Percentiles rank a stretch among this genome's conserved stretches.
Conservation (phyloP, 2,329 filamentous ascomycete species). For the Aspergillus nomiae region DNA sequence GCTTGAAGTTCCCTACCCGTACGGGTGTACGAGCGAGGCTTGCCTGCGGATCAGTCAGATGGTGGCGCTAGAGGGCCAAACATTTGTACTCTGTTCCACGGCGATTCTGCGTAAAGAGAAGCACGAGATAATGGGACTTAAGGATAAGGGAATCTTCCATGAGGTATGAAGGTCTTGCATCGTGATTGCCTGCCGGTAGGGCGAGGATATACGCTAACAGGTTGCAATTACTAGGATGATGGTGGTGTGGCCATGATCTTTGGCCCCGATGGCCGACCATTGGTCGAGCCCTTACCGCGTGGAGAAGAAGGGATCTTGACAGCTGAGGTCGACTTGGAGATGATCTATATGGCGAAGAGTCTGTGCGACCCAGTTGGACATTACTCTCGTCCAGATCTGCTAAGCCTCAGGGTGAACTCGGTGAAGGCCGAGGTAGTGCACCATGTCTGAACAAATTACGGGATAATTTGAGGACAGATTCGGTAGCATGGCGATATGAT, state of each 20-base stretch:
- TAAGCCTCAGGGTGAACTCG: constrained; percentile 19
- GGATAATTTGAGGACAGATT: too few relatives aligned
- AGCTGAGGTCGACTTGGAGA: constrained; percentile 52
- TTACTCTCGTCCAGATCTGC: constrained; percentile 26
- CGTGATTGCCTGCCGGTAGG: constrained; percentile 39
- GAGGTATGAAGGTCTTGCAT: background rate
- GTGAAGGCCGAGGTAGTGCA: background rate
- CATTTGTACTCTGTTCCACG: constrained; percentile 38
- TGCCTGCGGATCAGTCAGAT: constrained; percentile 33
- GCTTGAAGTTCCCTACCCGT: background rate
- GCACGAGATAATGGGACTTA: constrained; percentile 22
- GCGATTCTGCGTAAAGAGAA: too few relatives aligned
- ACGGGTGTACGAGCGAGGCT: constrained; percentile 6
- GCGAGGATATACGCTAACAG: constrained; percentile 15
- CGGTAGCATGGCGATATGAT: too few relatives aligned
- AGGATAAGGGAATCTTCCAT: background rate
- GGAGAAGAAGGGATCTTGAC: constrained; percentile 53
- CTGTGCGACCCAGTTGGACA: constrained; percentile 24
- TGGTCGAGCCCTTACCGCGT: constrained; percentile 43
- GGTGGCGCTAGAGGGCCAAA: constrained; percentile 48
- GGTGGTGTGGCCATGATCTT: constrained; percentile 49
- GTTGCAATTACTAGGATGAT: background rate
- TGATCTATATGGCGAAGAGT: constrained; percentile 23
- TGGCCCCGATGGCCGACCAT: constrained; percentile 53
- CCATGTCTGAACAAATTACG: too few relatives aligned